A percentile compares a stretch with the other conserved stretches of the same genome.
These are phyloP conservation scores for Lachnellula cervina DNA, from an alignment of 2,329 filamentous ascomycete genomes.

Conservation along the genomic window DNA sequence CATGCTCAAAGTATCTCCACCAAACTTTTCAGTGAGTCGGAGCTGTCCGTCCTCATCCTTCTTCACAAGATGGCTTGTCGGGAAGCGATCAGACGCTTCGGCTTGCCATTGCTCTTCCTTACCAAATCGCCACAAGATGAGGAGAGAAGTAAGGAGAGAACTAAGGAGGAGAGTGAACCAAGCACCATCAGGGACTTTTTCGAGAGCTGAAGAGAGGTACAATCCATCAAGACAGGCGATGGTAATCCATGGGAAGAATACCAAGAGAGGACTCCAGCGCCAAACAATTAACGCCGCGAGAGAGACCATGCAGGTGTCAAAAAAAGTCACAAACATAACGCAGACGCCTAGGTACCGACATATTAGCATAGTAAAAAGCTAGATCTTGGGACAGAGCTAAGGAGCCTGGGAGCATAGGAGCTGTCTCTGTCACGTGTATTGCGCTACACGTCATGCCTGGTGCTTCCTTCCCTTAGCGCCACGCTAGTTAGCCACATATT, in stretches of 20 bases:
- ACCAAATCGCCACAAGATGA: conserved; percentile 72
- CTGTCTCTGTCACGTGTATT: too few relatives aligned
- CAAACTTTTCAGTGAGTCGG: conserved; percentile 36
- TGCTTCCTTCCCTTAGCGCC: too few relatives aligned
- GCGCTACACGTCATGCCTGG: too few relatives aligned
- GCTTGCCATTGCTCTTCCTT: conserved; percentile 72
- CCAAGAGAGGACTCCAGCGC: conserved; percentile 60
- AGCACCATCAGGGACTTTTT: conserved; percentile 68
- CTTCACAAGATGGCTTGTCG: conserved; percentile 41
- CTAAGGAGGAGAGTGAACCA: conserved; percentile 68
- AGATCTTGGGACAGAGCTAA: too few relatives aligned
- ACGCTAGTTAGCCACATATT: too few relatives aligned
- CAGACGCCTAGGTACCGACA: too few relatives aligned
- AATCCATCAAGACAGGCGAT: conserved; percentile 63
- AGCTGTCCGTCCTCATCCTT: conserved; percentile 35
- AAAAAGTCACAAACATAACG: too few relatives aligned
- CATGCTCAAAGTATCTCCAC: conserved; percentile 36
- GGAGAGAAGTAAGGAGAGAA: conserved; percentile 60
- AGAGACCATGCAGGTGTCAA: conserved; percentile 67
- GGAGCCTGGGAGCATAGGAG: too few relatives aligned
- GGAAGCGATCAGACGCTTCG: conserved; percentile 56
- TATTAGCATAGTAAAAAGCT: too few relatives aligned
- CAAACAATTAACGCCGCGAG: conserved; percentile 69
- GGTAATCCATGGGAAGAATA: conserved; percentile 56
- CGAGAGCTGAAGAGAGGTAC: conserved; percentile 64